phyloP scores from a whole-genome alignment of 2,329 filamentous ascomycete genomes.

The Ophiostoma ips region DNA sequence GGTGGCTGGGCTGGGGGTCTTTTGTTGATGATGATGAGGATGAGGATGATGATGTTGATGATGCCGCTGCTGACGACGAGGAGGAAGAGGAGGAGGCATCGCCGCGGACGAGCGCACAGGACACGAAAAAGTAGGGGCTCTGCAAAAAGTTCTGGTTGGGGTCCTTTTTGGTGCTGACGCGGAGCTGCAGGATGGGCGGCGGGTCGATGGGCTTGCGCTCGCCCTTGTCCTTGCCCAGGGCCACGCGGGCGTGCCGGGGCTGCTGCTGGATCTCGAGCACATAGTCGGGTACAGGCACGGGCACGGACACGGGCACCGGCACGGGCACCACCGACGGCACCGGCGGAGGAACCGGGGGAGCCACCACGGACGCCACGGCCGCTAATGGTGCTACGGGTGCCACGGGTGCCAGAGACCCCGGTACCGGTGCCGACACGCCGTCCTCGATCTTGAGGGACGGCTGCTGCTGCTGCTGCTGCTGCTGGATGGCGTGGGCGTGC shows the following conservation, averaged over 20 bases:
- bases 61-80: too few relatives aligned
- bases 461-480: neutral
- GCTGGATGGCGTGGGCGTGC: slow-evolving; percentile 2
- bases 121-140: slow-evolving; percentile 41
- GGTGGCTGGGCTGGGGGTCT: slow-evolving; percentile 31
- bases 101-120: slow-evolving; percentile 27
- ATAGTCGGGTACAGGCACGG: slow-evolving; percentile 18
- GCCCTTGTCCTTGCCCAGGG: slow-evolving; percentile 61
- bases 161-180: slow-evolving; percentile 32
- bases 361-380: too few relatives aligned
- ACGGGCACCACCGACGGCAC: too few relatives aligned
- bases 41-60: too few relatives aligned
- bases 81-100: slow-evolving; percentile 24
- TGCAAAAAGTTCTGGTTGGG: slow-evolving; percentile 34
- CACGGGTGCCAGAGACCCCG: too few relatives aligned
- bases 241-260: slow-evolving; percentile 52
- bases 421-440: neutral
- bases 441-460: slow-evolving; percentile 10
- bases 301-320: too few relatives aligned
- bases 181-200: slow-evolving; percentile 67
- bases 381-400: too few relatives aligned
- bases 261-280: slow-evolving; percentile 43
- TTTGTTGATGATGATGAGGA: slow-evolving; percentile 13
- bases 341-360: too few relatives aligned
- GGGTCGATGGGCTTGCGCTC: slow-evolving; percentile 81